Evolutionary conservation across 1,139 yeast species (phyloP).

Genomic region (Hansenula sp.): DNA sequence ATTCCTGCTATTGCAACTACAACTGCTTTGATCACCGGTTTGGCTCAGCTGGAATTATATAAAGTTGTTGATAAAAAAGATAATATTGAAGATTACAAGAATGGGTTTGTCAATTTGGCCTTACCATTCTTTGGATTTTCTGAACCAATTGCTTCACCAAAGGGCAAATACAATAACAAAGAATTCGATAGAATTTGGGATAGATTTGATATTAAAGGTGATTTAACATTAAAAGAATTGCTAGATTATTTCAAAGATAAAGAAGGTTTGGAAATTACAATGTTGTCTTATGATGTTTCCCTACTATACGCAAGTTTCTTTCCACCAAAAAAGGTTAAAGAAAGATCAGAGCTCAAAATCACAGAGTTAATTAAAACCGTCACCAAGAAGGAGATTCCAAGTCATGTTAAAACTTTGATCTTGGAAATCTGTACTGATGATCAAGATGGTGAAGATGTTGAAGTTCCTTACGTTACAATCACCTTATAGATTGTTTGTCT

Average conservation of each 20-base stretch:
- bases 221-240: conserved; percentile 71
- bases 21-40: conserved; percentile 92
- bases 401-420: conserved; percentile 69
- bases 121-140: conserved; percentile 96
- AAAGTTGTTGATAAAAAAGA: conserved; percentile 74
- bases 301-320: conserved; percentile 88
- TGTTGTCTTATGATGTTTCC: conserved; percentile 91
- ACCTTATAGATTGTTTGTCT: conserved; percentile 30
- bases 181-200: conserved; percentile 92
- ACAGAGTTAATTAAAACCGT: conserved; percentile 76
- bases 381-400: conserved; percentile 79
- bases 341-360: conserved; percentile 62
- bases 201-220: conserved; percentile 77
- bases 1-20: conserved; percentile 99
- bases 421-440: conserved; percentile 94
- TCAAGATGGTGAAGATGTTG: conserved; percentile 89
- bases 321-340: conserved; percentile 86
- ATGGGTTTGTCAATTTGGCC: conserved; percentile 91
- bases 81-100: conserved; percentile 84
- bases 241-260: conserved; percentile 71
- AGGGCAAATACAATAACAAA: conserved; percentile 77
- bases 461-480: conserved; percentile 79
- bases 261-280: conserved; percentile 82
- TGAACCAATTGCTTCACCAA: conserved; percentile 86
- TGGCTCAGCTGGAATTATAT: conserved; percentile 86